Conservation (phyloP, 768 basidiomycete genomes). For the Gymnopilus dilepis region DNA sequence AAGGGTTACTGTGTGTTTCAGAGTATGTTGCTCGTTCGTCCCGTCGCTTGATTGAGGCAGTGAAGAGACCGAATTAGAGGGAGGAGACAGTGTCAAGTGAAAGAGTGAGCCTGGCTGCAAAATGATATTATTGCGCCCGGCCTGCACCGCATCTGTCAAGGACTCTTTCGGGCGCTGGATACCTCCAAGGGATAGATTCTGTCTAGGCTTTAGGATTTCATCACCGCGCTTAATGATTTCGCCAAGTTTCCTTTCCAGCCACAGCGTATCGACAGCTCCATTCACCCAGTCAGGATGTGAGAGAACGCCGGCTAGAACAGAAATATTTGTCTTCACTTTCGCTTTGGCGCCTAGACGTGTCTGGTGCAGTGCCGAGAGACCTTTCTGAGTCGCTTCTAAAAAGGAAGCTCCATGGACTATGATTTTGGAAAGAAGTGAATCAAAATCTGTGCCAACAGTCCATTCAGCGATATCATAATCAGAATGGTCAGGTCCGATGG, state of each 20-base stretch:
- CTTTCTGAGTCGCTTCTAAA: slow-evolving; percentile 83
- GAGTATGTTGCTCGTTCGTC: neutral
- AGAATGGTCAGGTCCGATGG: slow-evolving; percentile 57
- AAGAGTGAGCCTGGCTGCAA: slow-evolving; percentile 44
- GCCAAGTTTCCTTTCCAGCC: slow-evolving; percentile 40
- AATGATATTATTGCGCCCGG: slow-evolving; percentile 15
- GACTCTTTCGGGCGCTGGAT: neutral
- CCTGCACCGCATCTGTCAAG: neutral
- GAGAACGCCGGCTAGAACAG: slow-evolving; percentile 37
- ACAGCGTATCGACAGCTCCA: slow-evolving; percentile 40
- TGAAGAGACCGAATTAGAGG: neutral
- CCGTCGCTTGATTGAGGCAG: neutral
- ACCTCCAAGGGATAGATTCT: neutral
- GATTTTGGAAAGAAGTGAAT: slow-evolving; percentile 87
- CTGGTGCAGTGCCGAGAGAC: slow-evolving; percentile 81
- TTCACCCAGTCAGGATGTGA: slow-evolving; percentile 36
- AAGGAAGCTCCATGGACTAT: slow-evolving; percentile 81
- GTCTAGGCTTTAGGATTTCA: neutral
- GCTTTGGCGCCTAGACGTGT: slow-evolving; percentile 72
- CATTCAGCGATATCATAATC: slow-evolving; percentile 44
- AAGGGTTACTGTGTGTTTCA: slow-evolving; percentile 38
- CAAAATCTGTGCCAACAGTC: slow-evolving; percentile 74
- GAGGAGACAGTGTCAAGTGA: slow-evolving; percentile 33
- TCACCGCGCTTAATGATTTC: slow-evolving; percentile 27
- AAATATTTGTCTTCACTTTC: slow-evolving; percentile 36